These are phyloP conservation scores for Amanita thiersii DNA, from an alignment of 768 basidiomycete genomes.

Conservation along the genomic window DNA sequence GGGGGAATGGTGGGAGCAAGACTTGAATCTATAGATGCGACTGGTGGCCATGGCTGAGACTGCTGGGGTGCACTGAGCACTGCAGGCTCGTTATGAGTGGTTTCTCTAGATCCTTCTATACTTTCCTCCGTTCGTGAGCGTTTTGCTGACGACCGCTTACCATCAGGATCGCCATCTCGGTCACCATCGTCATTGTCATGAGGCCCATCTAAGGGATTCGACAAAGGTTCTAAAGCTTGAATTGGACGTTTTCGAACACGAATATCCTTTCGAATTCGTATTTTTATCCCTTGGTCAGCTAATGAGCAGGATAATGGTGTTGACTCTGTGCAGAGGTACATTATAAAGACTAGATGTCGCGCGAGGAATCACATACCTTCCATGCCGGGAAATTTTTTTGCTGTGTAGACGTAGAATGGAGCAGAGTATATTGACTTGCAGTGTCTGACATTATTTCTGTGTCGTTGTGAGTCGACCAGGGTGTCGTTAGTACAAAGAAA, in stretches of 20 bases:
- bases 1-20: slow-evolving; percentile 26
- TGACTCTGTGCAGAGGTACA: slow-evolving; percentile 50
- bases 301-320: slow-evolving; percentile 83
- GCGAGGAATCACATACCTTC: slow-evolving; percentile 48
- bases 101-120: neutral
- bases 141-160: slow-evolving; percentile 11
- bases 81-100: neutral
- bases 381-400: slow-evolving; percentile 97
- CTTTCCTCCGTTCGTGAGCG: slow-evolving; percentile 14
- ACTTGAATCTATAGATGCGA: slow-evolving; percentile 23
- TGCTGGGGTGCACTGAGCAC: slow-evolving; percentile 1
- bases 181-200: slow-evolving; percentile 19
- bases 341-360: neutral
- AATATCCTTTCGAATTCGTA: slow-evolving; percentile 88
- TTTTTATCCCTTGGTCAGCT: slow-evolving; percentile 95
- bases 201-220: slow-evolving; percentile 16
- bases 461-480: slow-evolving; percentile 6
- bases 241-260: slow-evolving; percentile 69
- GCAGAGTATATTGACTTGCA: slow-evolving; percentile 86
- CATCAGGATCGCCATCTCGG: slow-evolving; percentile 8
- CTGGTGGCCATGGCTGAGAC: slow-evolving; percentile 21
- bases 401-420: slow-evolving; percentile 91
- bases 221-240: slow-evolving; percentile 28
- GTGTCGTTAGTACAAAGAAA: slow-evolving; percentile 1
- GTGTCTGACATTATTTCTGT: slow-evolving; percentile 77